Evolutionary conservation across 2,329 filamentous ascomycete genomes (phyloP), one percentile per base, ranked within the genome.

Genomic region (Tricladium varicosporioides): DNA sequence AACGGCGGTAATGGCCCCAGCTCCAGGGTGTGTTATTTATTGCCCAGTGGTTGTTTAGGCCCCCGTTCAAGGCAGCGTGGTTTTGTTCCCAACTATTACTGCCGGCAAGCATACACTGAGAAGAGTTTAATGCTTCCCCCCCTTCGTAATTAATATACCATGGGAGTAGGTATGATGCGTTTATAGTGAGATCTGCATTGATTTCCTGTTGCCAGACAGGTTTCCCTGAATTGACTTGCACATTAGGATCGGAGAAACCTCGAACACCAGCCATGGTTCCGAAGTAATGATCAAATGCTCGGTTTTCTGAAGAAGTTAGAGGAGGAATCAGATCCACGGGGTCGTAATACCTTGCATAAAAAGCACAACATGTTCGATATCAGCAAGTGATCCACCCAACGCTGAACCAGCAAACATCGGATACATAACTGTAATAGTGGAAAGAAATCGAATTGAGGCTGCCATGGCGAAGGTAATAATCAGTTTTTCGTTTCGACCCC

Each of bases 131-230:
- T 71, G 74, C 81, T 42, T 73, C 69, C n/a, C 77, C 78, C 1
- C 79, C 80, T 5, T 77, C 72, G 60, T 82, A 81, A 62, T 81
- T 82, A 16, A 84, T 69, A 61, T 83, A 78, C 76, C 77, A 83
- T 0, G 80, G 80, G 11, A 79, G 72, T 11, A 83, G 70, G 14
- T 70, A 73, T 4, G 76, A 72, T 7, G 78, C 72, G 31, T 73
- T 65, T 2, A 68, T 75, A 3, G 74, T 76, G 9, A 65, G 32
- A 31, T 45, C 47, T 4, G 61, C 50, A 22, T 63, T 56, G 36
- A 65, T 59, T 19, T 44, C 51, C 54, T 66, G 63, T 45, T 67
- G 32, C 59, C 59, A 65, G 43, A 63, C 53, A 19, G 60, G 48
- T 18, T 59, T 60, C 2, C 59, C 62, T 45, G 51, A 33, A 52